These are phyloP conservation scores for Tilletia indica DNA, from an alignment of 1,284 basidiomycete genomes.

Conservation along the genomic window DNA sequence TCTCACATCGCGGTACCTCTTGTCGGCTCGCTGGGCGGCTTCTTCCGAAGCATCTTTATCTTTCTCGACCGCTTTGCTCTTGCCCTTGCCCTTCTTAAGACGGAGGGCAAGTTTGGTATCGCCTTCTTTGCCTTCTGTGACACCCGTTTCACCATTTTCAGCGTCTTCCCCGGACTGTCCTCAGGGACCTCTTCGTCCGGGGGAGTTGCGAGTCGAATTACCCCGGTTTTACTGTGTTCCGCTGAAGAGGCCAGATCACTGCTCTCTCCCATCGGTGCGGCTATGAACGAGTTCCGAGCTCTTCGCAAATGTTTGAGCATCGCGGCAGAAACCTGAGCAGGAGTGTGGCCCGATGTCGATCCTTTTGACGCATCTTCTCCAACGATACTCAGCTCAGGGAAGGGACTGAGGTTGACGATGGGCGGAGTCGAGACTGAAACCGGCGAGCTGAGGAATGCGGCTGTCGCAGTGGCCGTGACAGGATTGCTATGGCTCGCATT, in stretches of 20 bases:
- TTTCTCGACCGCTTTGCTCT: not conserved
- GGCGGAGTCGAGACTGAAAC: conserved; percentile 1
- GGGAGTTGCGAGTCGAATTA: too few species aligned
- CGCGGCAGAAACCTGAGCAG: not conserved
- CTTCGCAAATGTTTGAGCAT: conserved; percentile 12
- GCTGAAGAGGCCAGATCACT: not conserved
- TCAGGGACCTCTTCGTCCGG: too few species aligned
- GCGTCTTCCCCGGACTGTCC: not conserved
- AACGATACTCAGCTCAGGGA: not conserved
- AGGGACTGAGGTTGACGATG: conserved; percentile 13
- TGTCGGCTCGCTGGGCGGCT: not conserved
- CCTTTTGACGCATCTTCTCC: too few species aligned
- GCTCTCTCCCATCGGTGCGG: not conserved
- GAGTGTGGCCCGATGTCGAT: not conserved
- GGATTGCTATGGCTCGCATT: not conserved
- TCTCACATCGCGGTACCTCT: conserved; percentile 7
- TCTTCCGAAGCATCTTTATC: not conserved
- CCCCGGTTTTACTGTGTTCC: too few species aligned
- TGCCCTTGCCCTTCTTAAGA: not conserved
- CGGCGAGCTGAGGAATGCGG: not conserved
- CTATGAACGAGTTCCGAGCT: conserved; percentile 6
- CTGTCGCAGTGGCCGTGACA: not conserved
- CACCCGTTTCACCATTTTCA: not conserved
- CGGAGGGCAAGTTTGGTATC: not conserved
- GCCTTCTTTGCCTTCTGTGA: not conserved